Evolutionary conservation across 1,284 basidiomycete species (phyloP), one percentile per base, ranked within the genome.

Genomic region (Cutaneotrichosporon cyanovorans): DNA sequence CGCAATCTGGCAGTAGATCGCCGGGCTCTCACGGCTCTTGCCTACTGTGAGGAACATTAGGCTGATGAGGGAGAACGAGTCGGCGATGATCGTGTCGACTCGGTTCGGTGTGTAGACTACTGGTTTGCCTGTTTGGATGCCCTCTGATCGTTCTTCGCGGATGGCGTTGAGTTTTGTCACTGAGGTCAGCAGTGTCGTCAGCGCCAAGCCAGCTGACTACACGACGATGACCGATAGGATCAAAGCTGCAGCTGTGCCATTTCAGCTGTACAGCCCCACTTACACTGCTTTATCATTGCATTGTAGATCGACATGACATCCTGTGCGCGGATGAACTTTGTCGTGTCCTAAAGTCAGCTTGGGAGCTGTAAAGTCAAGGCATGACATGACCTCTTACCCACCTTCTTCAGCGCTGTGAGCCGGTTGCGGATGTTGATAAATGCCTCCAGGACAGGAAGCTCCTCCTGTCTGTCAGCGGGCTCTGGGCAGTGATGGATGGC

Each of bases 271-370:
- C 25, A 12, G 12, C 12, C 16, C 32, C 37, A 55, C 69, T 46
- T 39, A 88, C 91, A 85, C 79, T 97, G 91, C 69, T 93, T 92
- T 56, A 97, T 86, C 54, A 95, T 87, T 7, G 84, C 80, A 59
- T 90, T 87, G 77, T 97, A 97, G 56, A 97, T 82, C 37, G 81
- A 78, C 70, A 95, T 85, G 46, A 98, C 93, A 76, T 93, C 93
- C 56, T 87, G 84, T 3, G 88, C 78, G 62, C 91, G 88, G 72
- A 92, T 88, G 74, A 84, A 93, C 58, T 50, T 87, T 81, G 59
- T 81, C 80, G 61, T 86, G 78, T 75, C 91, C 84, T 77, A 85
- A 8, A 19, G 28, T 40, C 33, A 41, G 39, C 16, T 16, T 8
- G 30, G 30, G 30, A 35, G 22, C n/a, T n/a, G n/a, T n/a, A n/a